phyloP scores from a whole-genome alignment of 164 flowering plant genomes.

The Vitis labrusca region DNA sequence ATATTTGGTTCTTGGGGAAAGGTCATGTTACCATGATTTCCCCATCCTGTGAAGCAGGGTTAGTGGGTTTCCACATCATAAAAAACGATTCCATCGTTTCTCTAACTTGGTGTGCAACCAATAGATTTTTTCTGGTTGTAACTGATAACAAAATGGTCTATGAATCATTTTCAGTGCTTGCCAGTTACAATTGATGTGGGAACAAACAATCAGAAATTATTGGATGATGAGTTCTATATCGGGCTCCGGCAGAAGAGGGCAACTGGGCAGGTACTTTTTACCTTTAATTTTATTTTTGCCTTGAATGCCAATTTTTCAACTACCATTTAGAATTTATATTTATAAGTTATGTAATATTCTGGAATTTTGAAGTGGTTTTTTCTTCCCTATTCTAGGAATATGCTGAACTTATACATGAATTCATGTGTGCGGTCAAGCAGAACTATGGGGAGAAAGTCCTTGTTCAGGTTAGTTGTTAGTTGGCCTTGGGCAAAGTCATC shows the following conservation, averaged over 20 bases:
- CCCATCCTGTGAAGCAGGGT: no score
- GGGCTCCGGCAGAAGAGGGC: constrained; percentile 52
- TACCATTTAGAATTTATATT: background rate
- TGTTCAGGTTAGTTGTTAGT: constrained; percentile 24
- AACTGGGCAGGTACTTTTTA: constrained; percentile 39
- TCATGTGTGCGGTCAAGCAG: constrained; percentile 52
- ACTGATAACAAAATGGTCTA: background rate
- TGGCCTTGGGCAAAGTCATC: background rate
- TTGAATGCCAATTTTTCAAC: background rate
- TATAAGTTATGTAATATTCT: background rate
- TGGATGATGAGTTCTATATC: constrained; percentile 49
- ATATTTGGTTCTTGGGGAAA: no score
- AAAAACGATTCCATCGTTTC: no score
- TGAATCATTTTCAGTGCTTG: constrained; percentile 34
- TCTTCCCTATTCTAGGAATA: constrained; percentile 31
- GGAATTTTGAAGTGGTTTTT: background rate
- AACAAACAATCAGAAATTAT: constrained; percentile 43
- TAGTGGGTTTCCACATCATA: no score
- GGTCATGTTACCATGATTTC: no score
- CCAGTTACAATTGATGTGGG: constrained; percentile 54
- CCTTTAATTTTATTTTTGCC: background rate
- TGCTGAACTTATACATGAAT: constrained; percentile 45
- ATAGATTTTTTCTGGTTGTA: background rate
- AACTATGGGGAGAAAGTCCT: constrained; percentile 48
- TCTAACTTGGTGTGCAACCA: background rate